These are phyloP conservation scores for Pythium aristosporum DNA, from an alignment of 352 stramenopile genomes.

Conservation along the genomic window DNA sequence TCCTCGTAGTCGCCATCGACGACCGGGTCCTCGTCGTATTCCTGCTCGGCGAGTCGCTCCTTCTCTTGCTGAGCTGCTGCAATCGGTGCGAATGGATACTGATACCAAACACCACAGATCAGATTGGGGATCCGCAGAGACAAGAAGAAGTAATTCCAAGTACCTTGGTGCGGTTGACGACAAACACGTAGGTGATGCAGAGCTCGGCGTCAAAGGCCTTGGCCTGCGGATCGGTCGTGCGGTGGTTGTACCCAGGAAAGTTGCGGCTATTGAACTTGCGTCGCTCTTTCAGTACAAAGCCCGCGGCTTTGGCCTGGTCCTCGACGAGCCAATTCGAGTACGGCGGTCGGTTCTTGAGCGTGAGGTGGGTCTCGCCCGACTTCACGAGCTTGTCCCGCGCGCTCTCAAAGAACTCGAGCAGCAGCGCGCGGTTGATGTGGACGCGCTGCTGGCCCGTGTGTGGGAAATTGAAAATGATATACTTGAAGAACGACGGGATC, in stretches of 20 bases:
- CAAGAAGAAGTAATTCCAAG: not conserved
- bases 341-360: slow-evolving; percentile 81
- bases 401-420: slow-evolving; percentile 86
- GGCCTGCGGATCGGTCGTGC: slow-evolving; percentile 82
- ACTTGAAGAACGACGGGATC: slow-evolving; percentile 66
- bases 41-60: not conserved
- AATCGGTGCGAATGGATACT: slow-evolving; percentile 21
- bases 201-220: slow-evolving; percentile 84
- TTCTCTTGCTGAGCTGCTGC: not conserved
- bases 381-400: slow-evolving; percentile 55
- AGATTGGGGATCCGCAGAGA: not conserved
- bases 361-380: slow-evolving; percentile 77
- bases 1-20: not conserved
- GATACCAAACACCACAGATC: not conserved
- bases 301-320: slow-evolving; percentile 65
- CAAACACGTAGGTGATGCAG: slow-evolving; percentile 85
- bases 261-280: slow-evolving; percentile 66
- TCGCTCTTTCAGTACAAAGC: slow-evolving; percentile 78
- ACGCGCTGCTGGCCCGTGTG: slow-evolving; percentile 87
- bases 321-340: slow-evolving; percentile 90
- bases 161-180: slow-evolving; percentile 82
- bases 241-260: slow-evolving; percentile 86
- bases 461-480: slow-evolving; percentile 90
- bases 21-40: not conserved
- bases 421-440: slow-evolving; percentile 80